Conservation (phyloP, 2,329 filamentous ascomycete genomes). For the Passalora sequoiae region DNA sequence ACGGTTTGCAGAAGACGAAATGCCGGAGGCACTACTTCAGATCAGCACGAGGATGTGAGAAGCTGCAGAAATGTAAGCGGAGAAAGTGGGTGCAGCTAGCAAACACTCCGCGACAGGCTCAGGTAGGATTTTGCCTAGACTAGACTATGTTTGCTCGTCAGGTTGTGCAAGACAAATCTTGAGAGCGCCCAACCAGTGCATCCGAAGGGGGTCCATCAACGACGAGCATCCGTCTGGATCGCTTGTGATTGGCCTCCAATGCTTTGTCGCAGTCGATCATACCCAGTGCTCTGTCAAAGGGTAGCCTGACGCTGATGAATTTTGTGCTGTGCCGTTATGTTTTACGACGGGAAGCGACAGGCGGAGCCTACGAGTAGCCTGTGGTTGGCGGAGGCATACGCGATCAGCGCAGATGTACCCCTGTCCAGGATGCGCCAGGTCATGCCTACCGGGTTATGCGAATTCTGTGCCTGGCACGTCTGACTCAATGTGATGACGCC, state of each 20-base stretch:
- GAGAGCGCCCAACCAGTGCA: slow-evolving; percentile 10
- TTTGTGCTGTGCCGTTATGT: slow-evolving; percentile 11
- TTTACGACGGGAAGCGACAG: slow-evolving; percentile 9
- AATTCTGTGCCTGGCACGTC: slow-evolving; percentile 1
- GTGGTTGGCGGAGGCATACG: background rate
- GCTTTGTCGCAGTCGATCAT: slow-evolving; percentile 6
- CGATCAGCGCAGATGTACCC: slow-evolving; percentile 2
- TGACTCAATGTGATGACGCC: background rate
- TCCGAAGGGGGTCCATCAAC: slow-evolving; percentile 11
- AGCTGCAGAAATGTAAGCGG: slow-evolving; percentile 4
- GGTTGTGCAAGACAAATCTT: slow-evolving; percentile 15
- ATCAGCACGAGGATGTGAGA: slow-evolving; percentile 12
- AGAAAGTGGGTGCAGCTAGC: slow-evolving; percentile 10
- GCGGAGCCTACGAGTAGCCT: slow-evolving; percentile 1
- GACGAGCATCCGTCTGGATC: slow-evolving; percentile 5
- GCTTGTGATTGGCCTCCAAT: slow-evolving; percentile 9
- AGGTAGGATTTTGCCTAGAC: background rate
- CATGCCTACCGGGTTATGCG: slow-evolving; percentile 6
- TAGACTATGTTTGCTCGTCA: slow-evolving; percentile 15
- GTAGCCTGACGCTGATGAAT: slow-evolving; percentile 8
- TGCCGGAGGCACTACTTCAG: slow-evolving; percentile 10
- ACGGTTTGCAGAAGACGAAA: slow-evolving; percentile 8
- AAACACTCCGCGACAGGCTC: slow-evolving; percentile 17
- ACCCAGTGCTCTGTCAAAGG: slow-evolving; percentile 12
- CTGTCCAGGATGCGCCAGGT: background rate